A percentile compares a stretch with the other conserved stretches of the same genome.
phyloP scores from a whole-genome alignment of 768 basidiomycete species.

The Leucocoprinus birnbaumii region DNA sequence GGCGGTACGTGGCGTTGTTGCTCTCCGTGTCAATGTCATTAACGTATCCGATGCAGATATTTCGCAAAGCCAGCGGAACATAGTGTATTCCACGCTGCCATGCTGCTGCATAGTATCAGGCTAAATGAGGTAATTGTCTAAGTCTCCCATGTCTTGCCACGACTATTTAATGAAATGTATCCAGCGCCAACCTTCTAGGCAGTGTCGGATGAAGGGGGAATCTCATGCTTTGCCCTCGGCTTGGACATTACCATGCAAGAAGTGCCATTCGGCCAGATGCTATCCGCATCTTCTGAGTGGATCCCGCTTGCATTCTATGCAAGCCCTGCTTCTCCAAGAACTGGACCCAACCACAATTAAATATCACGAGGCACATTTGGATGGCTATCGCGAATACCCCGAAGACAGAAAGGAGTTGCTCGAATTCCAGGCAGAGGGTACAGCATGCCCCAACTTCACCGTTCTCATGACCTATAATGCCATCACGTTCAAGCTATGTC shows the following conservation, averaged over 20 bases:
- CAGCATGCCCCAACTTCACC: constrained; percentile 22
- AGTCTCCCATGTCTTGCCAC: not conserved
- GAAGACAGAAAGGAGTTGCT: constrained; percentile 14
- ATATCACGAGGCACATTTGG: constrained; percentile 26
- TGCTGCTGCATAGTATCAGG: not conserved
- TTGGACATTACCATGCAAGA: constrained; percentile 33
- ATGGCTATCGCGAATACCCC: constrained; percentile 15
- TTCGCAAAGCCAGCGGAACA: not conserved
- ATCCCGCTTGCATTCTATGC: constrained; percentile 33
- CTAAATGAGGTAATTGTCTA: not conserved
- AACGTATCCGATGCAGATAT: not conserved
- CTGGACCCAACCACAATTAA: constrained; percentile 23
- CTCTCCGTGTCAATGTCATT: not conserved
- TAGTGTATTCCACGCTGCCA: constrained; percentile 8
- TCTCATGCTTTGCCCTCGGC: constrained; percentile 4
- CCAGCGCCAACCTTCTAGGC: not conserved
- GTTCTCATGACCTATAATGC: constrained; percentile 46
- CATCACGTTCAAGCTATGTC: constrained; percentile 42
- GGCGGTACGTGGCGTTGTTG: not conserved
- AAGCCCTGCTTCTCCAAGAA: constrained; percentile 28
- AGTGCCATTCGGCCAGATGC: constrained; percentile 37
- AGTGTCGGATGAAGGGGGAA: not conserved
- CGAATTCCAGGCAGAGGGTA: constrained; percentile 28
- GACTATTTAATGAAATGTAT: not conserved
- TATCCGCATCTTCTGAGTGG: constrained; percentile 32